Evolutionary conservation across 352 stramenopile genomes (phyloP).

Genomic region (Thalassiosira allenii): DNA sequence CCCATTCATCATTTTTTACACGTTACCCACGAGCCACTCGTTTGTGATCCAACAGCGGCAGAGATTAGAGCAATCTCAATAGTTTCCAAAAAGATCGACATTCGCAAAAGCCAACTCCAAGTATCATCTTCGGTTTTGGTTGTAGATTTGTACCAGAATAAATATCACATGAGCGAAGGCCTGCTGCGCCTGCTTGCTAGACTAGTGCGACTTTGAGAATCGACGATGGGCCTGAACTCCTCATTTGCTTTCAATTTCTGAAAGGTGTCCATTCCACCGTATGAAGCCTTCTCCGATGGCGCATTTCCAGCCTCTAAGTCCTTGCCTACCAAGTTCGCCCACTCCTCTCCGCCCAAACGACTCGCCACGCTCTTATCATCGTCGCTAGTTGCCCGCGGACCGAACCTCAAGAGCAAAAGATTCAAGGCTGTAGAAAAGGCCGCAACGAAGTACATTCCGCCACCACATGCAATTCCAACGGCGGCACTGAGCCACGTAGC

Average conservation of each 20-base stretch:
- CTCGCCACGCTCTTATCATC: slow-evolving; percentile 30
- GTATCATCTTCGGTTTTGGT: too few species aligned
- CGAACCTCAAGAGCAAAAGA: slow-evolving; percentile 83
- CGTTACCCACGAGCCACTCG: too few species aligned
- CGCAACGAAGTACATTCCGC: slow-evolving; percentile 78
- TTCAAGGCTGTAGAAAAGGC: slow-evolving; percentile 71
- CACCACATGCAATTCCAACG: slow-evolving; percentile 75
- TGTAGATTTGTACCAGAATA: too few species aligned
- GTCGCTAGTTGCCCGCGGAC: slow-evolving; percentile 47
- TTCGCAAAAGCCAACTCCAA: too few species aligned
- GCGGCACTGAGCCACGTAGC: slow-evolving; percentile 70
- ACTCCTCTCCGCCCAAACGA: slow-evolving; percentile 18
- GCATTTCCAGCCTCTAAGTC: neutral
- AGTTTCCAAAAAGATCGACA: too few species aligned
- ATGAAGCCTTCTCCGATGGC: neutral
- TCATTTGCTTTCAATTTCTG: neutral
- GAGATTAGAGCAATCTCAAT: too few species aligned
- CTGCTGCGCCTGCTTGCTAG: too few species aligned
- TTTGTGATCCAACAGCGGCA: too few species aligned
- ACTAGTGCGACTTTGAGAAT: too few species aligned
- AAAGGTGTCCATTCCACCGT: neutral
- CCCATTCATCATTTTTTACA: too few species aligned
- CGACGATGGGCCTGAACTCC: too few species aligned
- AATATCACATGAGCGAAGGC: too few species aligned
- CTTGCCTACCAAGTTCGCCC: slow-evolving; percentile 1